Base-by-base conservation (phyloP, 176 grass and related monocot species). In the Avena insularis region DNA sequence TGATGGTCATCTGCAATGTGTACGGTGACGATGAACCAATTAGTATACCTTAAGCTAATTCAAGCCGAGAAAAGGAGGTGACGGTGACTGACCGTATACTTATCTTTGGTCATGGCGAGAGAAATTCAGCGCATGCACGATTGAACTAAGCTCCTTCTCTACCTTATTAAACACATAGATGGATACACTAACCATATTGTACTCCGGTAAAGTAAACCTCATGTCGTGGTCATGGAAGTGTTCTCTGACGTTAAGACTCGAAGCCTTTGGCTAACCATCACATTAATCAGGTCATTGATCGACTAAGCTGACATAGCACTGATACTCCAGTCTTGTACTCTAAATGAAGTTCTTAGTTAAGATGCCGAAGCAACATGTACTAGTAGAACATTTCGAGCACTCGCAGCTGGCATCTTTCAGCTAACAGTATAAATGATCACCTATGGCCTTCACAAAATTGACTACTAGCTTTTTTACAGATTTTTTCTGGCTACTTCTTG, bases 201-300 rank as follows among this genome's bases (percentile, higher is more conserved):
- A 23, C 23, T 23, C 23, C 23, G 23, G 23, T 23, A 23, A 23
- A 23, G 23, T 23, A 23, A 84, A 79, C 25, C 65, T 46, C 69
- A 69, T 77, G 70, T 67, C 78, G 17, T 31, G 23, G 9, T 69
- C 87, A 74, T 57, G 66, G 29, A 56, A 57, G 68, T 75, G 58
- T 23, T 43, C 31, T 67, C 17, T 49, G 48, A 81, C 33, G 56
- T 57, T 13, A 73, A 66, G 82, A 75, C n/a, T 66, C 47, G 8
- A 6, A 81, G 48, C 47, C 29, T 72, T 74, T 33, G 27, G 43
- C 71, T 71, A 72, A 51, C 36, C 33, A 71, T 85, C 13, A 72
- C 23, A 66, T 15, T 48, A 81, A 65, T 57, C 49, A 68, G 38
- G 16, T 45, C 53, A 51, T 64, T 23, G 12, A 40, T 2, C 46